Percentiles rank a stretch among this genome's conserved stretches.
These are phyloP conservation scores for Candida coquimbonensis DNA, from an alignment of 805 yeast species.

Conservation along the genomic window DNA sequence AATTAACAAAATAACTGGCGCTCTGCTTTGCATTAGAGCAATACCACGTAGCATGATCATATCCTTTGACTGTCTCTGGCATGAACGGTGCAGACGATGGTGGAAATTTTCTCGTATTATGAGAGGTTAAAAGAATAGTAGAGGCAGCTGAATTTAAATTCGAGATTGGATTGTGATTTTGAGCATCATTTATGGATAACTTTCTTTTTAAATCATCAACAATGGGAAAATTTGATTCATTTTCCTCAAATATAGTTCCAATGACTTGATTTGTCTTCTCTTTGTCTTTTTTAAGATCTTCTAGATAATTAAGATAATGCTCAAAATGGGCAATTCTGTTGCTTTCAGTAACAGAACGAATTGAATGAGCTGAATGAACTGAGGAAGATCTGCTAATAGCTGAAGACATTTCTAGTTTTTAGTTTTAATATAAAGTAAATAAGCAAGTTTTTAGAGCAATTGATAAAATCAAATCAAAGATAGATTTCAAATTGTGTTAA, in stretches of 20 bases:
- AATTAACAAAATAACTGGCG: conserved; percentile 45
- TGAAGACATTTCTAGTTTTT: too few relatives aligned
- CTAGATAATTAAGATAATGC: neutral
- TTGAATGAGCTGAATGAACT: too few relatives aligned
- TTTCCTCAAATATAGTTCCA: conserved; percentile 1
- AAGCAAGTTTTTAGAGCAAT: too few relatives aligned
- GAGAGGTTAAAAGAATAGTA: neutral
- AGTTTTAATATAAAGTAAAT: too few relatives aligned
- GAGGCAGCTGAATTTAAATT: neutral
- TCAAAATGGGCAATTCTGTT: too few relatives aligned
- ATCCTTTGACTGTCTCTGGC: conserved; percentile 28
- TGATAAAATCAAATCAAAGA: too few relatives aligned
- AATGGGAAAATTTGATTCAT: too few relatives aligned
- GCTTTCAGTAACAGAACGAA: too few relatives aligned
- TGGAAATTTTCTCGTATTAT: neutral
- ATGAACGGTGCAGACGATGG: neutral
- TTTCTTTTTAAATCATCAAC: too few relatives aligned
- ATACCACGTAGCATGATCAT: conserved; percentile 63
- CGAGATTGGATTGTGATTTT: neutral
- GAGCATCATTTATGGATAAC: neutral
- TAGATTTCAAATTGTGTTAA: too few relatives aligned
- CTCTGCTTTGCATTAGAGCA: conserved; percentile 66
- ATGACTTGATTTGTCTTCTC: neutral
- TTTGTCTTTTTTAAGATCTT: conserved; percentile 1
- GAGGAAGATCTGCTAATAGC: too few relatives aligned